Evolutionary conservation across 345 rosid genomes (phyloP), one percentile per base, ranked within the genome.

Genomic region (Rhodamnia argentea): DNA sequence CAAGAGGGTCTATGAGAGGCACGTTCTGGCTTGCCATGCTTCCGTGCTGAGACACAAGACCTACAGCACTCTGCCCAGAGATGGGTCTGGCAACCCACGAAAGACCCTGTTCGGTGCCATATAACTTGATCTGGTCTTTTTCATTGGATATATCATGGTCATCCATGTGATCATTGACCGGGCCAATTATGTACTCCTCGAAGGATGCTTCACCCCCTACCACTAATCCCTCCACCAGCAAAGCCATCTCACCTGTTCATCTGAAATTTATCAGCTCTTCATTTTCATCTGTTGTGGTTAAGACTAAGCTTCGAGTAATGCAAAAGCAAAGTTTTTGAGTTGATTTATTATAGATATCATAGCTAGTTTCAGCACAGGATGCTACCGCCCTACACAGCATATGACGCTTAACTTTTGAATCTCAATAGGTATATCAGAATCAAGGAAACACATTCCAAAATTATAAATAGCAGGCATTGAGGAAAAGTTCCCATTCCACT

Each of bases 181-280:
- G 88, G 76, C 86, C 88, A 78, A 87, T 84, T 76, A 87, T 87
- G 74, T 87, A 87, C 84, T 87, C 88, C 84, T 87, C 88, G 29
- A 87, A 57, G 37, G 88, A 87, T n/a, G 88, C 81, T 37, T 87
- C 88, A 10, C 52, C 86, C 86, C 86, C 88, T 23, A 87, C 86
- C 58, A 60, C 88, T 56, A 87, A 81, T 44, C 88, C 88, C 57
- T 87, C 88, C 81, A 87, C 88, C 75, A 87, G 86, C 84, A 87
- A 59, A 51, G 88, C 88, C 88, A 87, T 76, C 86, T 87, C 88
- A 58, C 88, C 88, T 87, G 86, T 64, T 42, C 26, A 84, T 84
- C 47, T 14, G 64, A 62, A 84, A 51, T 55, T 13, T 11, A 84
- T 84, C 22, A 84, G 86, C 54, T 52, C 42, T 84, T 18, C 37